phyloP scores from a whole-genome alignment of 2,329 filamentous ascomycete genomes.

The Fusarium coicis region DNA sequence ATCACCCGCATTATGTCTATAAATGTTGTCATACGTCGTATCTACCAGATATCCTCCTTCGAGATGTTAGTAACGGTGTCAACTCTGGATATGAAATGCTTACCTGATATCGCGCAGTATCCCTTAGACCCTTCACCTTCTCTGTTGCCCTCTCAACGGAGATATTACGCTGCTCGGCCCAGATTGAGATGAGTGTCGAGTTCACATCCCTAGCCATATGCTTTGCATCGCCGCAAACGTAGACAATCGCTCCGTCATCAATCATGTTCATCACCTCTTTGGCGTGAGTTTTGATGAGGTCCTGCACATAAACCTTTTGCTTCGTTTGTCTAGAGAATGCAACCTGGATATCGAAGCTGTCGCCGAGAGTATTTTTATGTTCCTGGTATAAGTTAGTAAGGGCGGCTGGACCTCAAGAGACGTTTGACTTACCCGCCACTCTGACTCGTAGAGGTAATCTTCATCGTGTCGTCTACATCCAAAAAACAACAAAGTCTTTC shows the following conservation, averaged over 20 bases:
- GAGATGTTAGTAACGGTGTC: background rate
- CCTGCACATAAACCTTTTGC: background rate
- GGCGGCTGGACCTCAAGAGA: accelerated
- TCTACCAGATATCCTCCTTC: constrained; percentile 4
- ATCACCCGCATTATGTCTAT: accelerated
- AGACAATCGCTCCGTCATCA: background rate
- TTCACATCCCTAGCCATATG: background rate
- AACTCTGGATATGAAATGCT: accelerated
- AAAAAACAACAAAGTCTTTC: background rate
- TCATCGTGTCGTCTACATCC: background rate
- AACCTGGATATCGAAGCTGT: background rate
- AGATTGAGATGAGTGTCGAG: background rate
- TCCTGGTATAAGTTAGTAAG: background rate
- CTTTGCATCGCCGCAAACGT: background rate
- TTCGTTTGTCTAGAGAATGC: background rate
- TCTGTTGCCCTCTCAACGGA: accelerated
- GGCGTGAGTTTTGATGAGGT: background rate
- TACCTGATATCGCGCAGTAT: background rate
- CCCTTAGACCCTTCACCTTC: background rate
- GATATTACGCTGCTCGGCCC: background rate
- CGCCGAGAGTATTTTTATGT: accelerated
- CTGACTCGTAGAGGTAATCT: background rate
- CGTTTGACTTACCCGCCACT: background rate
- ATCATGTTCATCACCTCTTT: background rate
- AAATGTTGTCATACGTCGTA: accelerated